Conservation (phyloP, 2,329 filamentous ascomycete species). For the Tolypocladium amazonense region DNA sequence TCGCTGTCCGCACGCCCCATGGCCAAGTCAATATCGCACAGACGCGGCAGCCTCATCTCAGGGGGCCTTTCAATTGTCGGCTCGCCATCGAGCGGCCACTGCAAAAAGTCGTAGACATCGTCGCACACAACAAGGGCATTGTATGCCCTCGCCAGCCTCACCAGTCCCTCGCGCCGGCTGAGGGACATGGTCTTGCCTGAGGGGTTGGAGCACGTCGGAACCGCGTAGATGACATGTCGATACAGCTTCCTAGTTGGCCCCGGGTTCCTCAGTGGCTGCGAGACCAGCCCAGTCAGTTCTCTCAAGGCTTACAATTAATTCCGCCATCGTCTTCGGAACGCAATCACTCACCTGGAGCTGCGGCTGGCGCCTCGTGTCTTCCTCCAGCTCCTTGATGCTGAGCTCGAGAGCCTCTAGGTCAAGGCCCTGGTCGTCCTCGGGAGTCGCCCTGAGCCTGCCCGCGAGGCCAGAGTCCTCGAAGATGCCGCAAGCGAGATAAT, state of each 20-base stretch:
- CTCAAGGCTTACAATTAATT: not conserved
- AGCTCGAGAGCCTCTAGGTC: conserved; percentile 45
- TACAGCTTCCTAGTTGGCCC: conserved; percentile 65
- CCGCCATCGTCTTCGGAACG: not conserved
- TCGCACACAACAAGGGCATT: conserved; percentile 80
- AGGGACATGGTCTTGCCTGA: conserved; percentile 74
- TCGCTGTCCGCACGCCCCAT: conserved; percentile 44
- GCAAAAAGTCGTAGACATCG: conserved; percentile 90
- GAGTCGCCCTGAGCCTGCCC: conserved; percentile 54
- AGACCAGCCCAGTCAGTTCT: not conserved
- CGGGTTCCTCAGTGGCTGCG: conserved; percentile 40
- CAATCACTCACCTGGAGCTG: not conserved
- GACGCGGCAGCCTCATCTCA: conserved; percentile 54
- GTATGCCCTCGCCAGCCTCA: conserved; percentile 65
- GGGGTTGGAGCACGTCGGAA: conserved; percentile 84
- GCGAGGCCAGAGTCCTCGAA: conserved; percentile 73
- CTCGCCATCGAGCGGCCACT: conserved; percentile 51
- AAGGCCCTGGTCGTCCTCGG: conserved; percentile 69
- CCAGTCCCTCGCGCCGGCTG: conserved; percentile 52
- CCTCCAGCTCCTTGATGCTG: conserved; percentile 18
- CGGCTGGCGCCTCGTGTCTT: conserved; percentile 9
- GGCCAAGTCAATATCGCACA: conserved; percentile 67
- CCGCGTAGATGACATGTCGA: conserved; percentile 77
- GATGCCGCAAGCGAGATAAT: conserved; percentile 76
- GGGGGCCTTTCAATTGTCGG: conserved; percentile 12